Percentiles rank a stretch among this genome's conserved stretches.
Evolutionary conservation across 345 rosid genomes (phyloP).

Genomic region (Aegle marmelos): DNA sequence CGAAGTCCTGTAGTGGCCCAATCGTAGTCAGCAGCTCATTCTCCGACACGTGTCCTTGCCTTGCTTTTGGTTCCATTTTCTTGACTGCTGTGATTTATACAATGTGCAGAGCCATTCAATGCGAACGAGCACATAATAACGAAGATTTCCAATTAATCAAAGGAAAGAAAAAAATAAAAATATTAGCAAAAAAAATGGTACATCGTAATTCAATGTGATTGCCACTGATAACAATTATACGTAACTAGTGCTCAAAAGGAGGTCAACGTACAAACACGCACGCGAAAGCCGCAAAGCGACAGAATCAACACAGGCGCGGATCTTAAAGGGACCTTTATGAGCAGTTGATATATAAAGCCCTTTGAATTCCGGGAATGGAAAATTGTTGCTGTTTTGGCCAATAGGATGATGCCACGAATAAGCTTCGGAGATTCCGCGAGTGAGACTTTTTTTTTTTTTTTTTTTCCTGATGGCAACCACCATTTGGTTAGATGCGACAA

Average conservation of each 20-base stretch:
- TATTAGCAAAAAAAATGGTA: background rate
- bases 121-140: background rate
- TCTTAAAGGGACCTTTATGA: background rate
- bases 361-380: background rate
- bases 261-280: background rate
- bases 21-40: background rate
- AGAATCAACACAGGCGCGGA: background rate
- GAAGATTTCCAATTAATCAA: background rate
- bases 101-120: background rate
- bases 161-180: background rate
- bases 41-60: background rate
- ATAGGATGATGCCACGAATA: background rate
- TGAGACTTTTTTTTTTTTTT: too few relatives aligned
- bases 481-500: conserved; percentile 15
- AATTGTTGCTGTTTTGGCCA: background rate
- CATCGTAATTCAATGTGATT: background rate
- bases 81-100: background rate
- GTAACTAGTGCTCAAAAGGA: background rate
- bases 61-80: background rate
- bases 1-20: background rate
- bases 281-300: background rate
- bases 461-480: too few relatives aligned
- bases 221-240: background rate
- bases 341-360: background rate
- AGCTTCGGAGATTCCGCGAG: background rate